Base-by-base conservation (phyloP, 2,329 filamentous ascomycete species). In the Colletotrichum spinosum region DNA sequence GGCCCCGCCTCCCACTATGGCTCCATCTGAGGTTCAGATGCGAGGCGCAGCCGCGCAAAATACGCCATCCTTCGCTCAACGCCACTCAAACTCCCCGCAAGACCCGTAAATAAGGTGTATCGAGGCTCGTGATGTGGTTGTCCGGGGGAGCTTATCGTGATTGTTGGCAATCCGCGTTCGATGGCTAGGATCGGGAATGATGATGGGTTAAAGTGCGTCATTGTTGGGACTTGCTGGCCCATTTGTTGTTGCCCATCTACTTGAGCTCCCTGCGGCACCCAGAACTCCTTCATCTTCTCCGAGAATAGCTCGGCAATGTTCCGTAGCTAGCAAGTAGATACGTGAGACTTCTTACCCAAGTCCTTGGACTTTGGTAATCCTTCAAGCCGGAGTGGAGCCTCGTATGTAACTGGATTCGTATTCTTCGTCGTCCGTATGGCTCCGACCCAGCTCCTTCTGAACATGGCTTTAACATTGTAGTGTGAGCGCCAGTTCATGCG, bases 1-100 rank as follows among this genome's bases (percentile, higher is more conserved):
- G 46, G 46, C 46, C 46, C 46, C 46, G 46, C 46, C 55, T 58
- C 46, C 55, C 33, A 58, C 44, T 15, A 13, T 35, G 46, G 55
- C 46, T 48, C 55, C 55, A 42, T 46, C 35, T 17, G 9, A 25
- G 38, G 3, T 11, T 33, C 45, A 12, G 44, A 35, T 13, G 17
- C 34, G 49, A 49, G 63, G 63, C 58, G 63, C 63, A 66, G 63
- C 53, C 39, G 10, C 38, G 57, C 34, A 52, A 41, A 39, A 46
- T 34, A 61, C 52, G 37, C 58, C 63, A 35, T 57, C 55, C 53
- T 25, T 57, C 17, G 48, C 25, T 52, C 42, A 45, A 63, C 52
- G 48, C 58, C 63, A 66, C 63, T 33, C 41, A 38, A 53, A 58
- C 17, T 62, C 52, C 58, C 58, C 58, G 53, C 58, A 53, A 7